A percentile compares a stretch with the other conserved stretches of the same genome.
phyloP scores from a whole-genome alignment of 2,329 filamentous ascomycete species.

The Sclerotinia trifoliorum region DNA sequence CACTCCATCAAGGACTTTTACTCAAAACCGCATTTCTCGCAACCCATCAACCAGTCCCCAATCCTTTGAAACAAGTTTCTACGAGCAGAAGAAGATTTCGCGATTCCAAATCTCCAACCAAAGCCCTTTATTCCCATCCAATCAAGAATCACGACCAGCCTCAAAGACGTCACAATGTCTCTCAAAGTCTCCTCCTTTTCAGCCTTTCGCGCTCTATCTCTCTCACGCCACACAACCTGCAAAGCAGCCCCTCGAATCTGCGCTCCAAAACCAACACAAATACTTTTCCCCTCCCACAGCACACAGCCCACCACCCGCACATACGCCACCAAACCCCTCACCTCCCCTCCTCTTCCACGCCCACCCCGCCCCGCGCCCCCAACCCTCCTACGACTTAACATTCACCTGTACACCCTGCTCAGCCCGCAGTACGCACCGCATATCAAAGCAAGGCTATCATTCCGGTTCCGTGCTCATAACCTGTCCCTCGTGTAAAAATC shows the following conservation, averaged over 20 bases:
- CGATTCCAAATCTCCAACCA: background rate
- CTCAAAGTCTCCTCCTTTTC: background rate
- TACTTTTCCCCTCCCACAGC: background rate
- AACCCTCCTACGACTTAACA: slow-evolving; percentile 77
- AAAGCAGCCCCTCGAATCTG: background rate
- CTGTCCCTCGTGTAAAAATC: slow-evolving; percentile 80
- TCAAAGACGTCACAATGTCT: background rate
- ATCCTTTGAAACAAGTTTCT: no score
- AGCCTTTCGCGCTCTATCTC: slow-evolving; percentile 15
- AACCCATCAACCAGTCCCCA: no score
- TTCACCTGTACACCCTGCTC: slow-evolving; percentile 92
- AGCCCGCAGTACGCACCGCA: slow-evolving; percentile 73
- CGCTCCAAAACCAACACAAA: background rate
- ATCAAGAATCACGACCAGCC: background rate
- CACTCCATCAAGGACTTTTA: background rate
- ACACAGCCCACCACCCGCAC: background rate
- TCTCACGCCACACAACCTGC: background rate
- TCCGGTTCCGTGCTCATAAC: slow-evolving; percentile 83
- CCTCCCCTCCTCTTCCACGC: background rate
- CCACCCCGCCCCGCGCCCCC: slow-evolving; percentile 17
- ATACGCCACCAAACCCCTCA: slow-evolving; percentile 2
- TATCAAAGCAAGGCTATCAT: slow-evolving; percentile 96
- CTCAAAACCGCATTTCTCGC: background rate
- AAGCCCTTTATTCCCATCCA: background rate
- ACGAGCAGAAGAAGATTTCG: no score